phyloP scores from a whole-genome alignment of 1,284 basidiomycete genomes.

The Xerocomus alliaceus region DNA sequence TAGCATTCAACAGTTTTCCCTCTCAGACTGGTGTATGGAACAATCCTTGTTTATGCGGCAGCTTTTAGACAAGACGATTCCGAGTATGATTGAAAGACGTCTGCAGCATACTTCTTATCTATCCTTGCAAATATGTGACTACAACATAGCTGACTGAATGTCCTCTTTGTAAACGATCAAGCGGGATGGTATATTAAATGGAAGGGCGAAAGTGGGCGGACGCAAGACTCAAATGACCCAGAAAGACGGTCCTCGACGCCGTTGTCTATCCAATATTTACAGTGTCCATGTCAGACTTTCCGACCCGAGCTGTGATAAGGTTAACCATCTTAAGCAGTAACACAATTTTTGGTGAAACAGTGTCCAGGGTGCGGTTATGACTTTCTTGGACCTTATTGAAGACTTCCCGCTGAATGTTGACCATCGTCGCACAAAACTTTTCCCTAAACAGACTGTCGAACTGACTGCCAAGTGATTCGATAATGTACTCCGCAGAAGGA shows the following conservation, averaged over 20 bases:
- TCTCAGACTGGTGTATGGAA: slow-evolving; percentile 87
- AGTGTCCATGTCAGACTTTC: slow-evolving; percentile 33
- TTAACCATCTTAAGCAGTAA: slow-evolving; percentile 38
- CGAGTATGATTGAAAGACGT: slow-evolving; percentile 63
- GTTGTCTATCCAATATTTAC: slow-evolving; percentile 12
- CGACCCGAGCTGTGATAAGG: slow-evolving; percentile 37
- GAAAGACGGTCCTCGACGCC: background rate
- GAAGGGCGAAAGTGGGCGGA: background rate
- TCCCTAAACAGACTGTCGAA: slow-evolving; percentile 48
- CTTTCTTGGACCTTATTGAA: slow-evolving; percentile 46
- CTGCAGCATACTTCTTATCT: background rate
- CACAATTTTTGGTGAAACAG: slow-evolving; percentile 49
- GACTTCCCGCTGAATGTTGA: slow-evolving; percentile 45
- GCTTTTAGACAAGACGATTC: slow-evolving; percentile 81
- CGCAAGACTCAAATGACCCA: background rate
- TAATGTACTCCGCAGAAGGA: slow-evolving; percentile 50
- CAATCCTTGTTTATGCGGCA: slow-evolving; percentile 87
- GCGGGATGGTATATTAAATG: background rate
- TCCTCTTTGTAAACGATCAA: slow-evolving; percentile 9
- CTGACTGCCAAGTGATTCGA: slow-evolving; percentile 48
- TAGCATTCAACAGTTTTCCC: background rate
- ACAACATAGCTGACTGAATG: slow-evolving; percentile 19
- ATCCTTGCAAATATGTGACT: slow-evolving; percentile 22
- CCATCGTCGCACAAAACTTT: slow-evolving; percentile 47
- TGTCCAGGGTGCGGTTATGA: slow-evolving; percentile 45